Evolutionary conservation across 805 yeast species (phyloP).

Genomic region (Ogataea methanolica): DNA sequence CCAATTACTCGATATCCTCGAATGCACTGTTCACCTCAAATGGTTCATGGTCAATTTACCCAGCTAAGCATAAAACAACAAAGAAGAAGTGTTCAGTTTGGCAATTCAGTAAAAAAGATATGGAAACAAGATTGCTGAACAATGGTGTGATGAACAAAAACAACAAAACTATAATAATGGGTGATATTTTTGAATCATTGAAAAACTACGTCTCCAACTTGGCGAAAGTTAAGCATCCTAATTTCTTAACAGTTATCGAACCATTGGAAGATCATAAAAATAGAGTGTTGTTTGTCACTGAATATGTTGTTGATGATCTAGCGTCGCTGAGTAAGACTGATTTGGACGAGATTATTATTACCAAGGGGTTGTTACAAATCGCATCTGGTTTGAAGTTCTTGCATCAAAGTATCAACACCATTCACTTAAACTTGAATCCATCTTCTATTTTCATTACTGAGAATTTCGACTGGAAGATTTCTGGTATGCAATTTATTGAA

Average conservation of each 20-base stretch:
- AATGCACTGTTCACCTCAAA: conserved; percentile 61
- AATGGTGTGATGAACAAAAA: conserved; percentile 46
- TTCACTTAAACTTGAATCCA: conserved; percentile 79
- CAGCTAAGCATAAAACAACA: conserved; percentile 68
- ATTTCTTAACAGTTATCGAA: conserved; percentile 76
- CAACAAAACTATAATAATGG: conserved; percentile 44
- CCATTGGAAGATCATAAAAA: conserved; percentile 84
- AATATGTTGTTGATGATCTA: conserved; percentile 48
- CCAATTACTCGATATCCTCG: conserved; percentile 62
- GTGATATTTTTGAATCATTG: conserved; percentile 62
- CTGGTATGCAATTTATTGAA: conserved; percentile 64
- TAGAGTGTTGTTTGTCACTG: conserved; percentile 79
- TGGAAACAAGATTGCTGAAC: conserved; percentile 51
- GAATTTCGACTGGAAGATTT: conserved; percentile 90
- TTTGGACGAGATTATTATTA: conserved; percentile 64
- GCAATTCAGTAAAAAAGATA: conserved; percentile 75
- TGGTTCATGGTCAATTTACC: conserved; percentile 81
- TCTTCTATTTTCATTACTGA: conserved; percentile 69
- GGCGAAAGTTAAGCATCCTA: conserved; percentile 85
- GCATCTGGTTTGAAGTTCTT: conserved; percentile 77
- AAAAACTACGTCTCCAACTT: conserved; percentile 65
- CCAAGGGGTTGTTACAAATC: conserved; percentile 77
- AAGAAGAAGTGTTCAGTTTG: conserved; percentile 74
- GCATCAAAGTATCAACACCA: conserved; percentile 68
- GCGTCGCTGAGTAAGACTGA: conserved; percentile 35